These are phyloP conservation scores for Linum usitatissimum DNA, from an alignment of 345 rosid species.

Conservation along the genomic window DNA sequence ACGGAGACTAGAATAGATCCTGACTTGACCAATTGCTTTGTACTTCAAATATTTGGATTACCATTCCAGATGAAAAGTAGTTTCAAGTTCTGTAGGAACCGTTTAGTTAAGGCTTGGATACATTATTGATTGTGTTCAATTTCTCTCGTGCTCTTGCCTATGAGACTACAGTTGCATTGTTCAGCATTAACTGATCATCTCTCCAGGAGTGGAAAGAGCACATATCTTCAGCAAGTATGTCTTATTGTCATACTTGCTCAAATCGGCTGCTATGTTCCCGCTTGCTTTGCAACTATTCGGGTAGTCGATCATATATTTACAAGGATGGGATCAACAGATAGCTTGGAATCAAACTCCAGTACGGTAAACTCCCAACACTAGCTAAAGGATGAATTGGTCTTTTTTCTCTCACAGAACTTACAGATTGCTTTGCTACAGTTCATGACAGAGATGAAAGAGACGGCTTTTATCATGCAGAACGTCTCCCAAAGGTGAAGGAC, in stretches of 20 bases:
- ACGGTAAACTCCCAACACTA: slow-evolving; percentile 38
- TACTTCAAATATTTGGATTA: not conserved
- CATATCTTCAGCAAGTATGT: slow-evolving; percentile 95
- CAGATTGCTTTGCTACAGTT: slow-evolving; percentile 37
- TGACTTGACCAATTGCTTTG: no score
- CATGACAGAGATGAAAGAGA: slow-evolving; percentile 99
- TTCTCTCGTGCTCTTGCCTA: no score
- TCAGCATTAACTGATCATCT: slow-evolving; percentile 2
- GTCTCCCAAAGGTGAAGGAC: slow-evolving; percentile 51
- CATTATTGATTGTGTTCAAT: no score
- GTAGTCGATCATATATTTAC: slow-evolving; percentile 87
- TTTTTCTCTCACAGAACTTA: not conserved
- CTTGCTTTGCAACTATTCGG: slow-evolving; percentile 72
- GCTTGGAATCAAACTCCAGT: slow-evolving; percentile 86
- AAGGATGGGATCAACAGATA: slow-evolving; percentile 87
- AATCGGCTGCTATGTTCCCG: slow-evolving; percentile 92
- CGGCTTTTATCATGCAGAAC: slow-evolving; percentile 94
- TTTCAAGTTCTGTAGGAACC: not conserved
- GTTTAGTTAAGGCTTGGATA: no score
- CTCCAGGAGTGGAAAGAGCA: slow-evolving; percentile 97
- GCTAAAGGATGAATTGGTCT: not conserved
- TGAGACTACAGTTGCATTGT: no score
- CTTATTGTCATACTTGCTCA: slow-evolving; percentile 89
- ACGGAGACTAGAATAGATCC: not conserved
- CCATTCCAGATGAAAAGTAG: not conserved